Percentiles rank a stretch among this genome's conserved stretches.
phyloP scores from a whole-genome alignment of 129 eudicot genomes.

The Kitagawia praeruptora region DNA sequence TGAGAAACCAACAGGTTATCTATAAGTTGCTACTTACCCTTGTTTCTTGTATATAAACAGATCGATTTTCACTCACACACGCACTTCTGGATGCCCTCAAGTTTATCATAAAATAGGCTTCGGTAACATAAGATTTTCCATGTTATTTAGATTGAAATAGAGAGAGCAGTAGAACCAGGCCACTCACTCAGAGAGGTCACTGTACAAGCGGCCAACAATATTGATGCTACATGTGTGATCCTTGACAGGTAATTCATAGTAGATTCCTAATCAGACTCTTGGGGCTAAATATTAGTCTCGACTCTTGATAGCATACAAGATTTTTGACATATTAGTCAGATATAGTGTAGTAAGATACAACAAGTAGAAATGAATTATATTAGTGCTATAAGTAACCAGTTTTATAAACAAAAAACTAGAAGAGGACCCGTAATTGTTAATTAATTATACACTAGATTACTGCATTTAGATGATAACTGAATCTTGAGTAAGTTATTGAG shows the following conservation, averaged over 20 bases:
- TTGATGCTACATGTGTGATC: slow-evolving; percentile 35
- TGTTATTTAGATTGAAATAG: slow-evolving; percentile 34
- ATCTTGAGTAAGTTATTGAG: not conserved
- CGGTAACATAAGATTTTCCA: not conserved
- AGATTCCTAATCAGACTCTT: not conserved
- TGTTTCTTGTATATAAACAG: not conserved
- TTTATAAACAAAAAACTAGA: not conserved
- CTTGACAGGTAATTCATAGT: slow-evolving; percentile 29
- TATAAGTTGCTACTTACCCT: not conserved
- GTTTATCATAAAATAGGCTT: not conserved
- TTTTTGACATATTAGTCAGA: not conserved
- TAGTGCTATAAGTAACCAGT: not conserved
- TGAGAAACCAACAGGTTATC: slow-evolving; percentile 20
- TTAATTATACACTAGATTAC: not conserved
- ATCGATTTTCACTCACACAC: not conserved
- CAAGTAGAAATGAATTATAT: not conserved
- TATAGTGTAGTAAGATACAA: not conserved
- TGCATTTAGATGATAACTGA: not conserved
- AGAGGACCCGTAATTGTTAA: not conserved
- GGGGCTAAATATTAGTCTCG: not conserved
- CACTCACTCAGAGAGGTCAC: slow-evolving; percentile 26
- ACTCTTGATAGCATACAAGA: too few species aligned
- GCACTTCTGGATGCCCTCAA: not conserved
- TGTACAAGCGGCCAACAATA: slow-evolving; percentile 31
- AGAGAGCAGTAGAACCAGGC: slow-evolving; percentile 33